Evolutionary conservation across 2,329 filamentous ascomycete species (phyloP).

Genomic region (Diaporthe sp.): DNA sequence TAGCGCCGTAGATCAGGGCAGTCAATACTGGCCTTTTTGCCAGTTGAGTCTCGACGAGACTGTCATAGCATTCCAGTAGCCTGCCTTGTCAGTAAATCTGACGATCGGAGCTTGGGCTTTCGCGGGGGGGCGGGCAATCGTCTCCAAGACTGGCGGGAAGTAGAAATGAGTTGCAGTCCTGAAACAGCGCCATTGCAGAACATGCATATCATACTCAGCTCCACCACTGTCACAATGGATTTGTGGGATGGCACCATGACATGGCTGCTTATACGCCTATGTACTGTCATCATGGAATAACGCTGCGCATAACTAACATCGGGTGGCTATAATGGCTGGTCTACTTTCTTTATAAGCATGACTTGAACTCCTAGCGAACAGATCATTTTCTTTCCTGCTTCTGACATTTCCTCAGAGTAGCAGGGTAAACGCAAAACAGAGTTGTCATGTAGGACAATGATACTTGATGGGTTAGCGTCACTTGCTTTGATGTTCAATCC

Average conservation of each 20-base stretch:
- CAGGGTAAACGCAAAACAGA: neutral
- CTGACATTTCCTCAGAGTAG: too few relatives aligned
- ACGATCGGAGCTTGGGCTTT: neutral
- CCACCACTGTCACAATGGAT: neutral
- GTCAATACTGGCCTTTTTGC: neutral
- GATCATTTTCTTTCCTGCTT: neutral
- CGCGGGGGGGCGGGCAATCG: neutral
- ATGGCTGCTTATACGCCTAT: neutral
- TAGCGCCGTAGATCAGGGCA: neutral
- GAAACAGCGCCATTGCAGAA: slow-evolving; percentile 17
- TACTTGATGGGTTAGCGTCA: neutral
- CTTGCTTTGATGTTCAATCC: neutral
- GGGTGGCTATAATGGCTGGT: neutral
- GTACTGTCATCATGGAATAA: neutral
- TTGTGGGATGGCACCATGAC: neutral
- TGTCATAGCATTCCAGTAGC: neutral
- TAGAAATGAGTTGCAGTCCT: neutral
- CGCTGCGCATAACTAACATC: neutral
- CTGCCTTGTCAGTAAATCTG: neutral
- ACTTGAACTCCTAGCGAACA: too few relatives aligned
- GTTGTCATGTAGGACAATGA: neutral
- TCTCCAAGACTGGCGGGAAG: neutral
- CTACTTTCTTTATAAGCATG: neutral
- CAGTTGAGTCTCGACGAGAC: neutral
- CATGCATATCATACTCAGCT: neutral